Percentiles rank a stretch among this genome's conserved stretches.
phyloP scores from a whole-genome alignment of 345 rosid genomes.

The Arabis alpina region DNA sequence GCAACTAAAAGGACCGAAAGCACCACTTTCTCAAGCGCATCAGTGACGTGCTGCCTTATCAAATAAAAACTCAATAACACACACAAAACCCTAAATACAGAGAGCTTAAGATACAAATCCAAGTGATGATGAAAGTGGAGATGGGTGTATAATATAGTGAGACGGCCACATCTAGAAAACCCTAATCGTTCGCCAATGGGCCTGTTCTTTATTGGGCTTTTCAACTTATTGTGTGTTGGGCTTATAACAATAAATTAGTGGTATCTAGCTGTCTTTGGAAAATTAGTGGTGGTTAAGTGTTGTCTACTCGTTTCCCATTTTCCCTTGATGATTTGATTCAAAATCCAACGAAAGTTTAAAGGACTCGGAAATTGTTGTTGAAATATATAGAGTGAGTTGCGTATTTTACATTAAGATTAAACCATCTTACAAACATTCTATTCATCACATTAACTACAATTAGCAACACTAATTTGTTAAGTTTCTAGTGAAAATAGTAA shows the following conservation, averaged over 20 bases:
- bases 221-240: not conserved
- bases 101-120: not conserved
- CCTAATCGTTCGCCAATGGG: slow-evolving; percentile 6
- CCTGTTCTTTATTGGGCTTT: not conserved
- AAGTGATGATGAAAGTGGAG: too few species aligned
- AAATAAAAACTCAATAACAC: not conserved
- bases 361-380: too few species aligned
- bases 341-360: not conserved
- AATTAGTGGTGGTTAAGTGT: not conserved
- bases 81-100: not conserved
- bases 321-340: not conserved
- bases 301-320: not conserved
- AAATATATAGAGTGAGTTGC: too few species aligned
- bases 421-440: not conserved
- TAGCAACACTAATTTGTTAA: not conserved
- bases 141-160: not conserved
- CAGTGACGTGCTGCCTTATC: slow-evolving; percentile 44
- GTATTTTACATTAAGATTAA: too few species aligned
- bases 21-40: slow-evolving; percentile 48
- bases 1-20: slow-evolving; percentile 49
- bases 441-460: not conserved
- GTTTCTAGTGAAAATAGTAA: not conserved
- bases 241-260: too few species aligned
- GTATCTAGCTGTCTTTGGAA: too few species aligned
- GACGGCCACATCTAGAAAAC: slow-evolving; percentile 26